Evolutionary conservation across 148 eudicot genomes (phyloP).

Genomic region (Rhododendron mucronatum): DNA sequence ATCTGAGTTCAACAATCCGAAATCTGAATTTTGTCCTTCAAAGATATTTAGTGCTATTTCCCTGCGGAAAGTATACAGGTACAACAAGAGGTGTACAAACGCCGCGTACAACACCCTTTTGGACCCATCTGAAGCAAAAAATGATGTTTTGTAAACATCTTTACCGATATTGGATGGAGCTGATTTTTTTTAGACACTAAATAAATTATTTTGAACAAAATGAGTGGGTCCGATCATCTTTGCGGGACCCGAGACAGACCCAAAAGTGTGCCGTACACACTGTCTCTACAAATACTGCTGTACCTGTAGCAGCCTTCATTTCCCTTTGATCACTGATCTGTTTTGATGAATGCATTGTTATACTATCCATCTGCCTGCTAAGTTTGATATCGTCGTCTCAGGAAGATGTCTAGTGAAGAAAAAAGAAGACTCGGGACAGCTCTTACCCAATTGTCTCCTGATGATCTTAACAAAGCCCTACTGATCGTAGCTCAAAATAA

Average conservation of each 20-base stretch:
- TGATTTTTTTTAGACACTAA: too few relatives aligned
- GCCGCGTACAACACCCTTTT: too few relatives aligned
- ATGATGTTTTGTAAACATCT: too few relatives aligned
- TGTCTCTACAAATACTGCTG: too few relatives aligned
- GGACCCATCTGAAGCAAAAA: too few relatives aligned
- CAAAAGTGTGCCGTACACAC: too few relatives aligned
- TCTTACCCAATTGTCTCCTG: slow-evolving; percentile 44
- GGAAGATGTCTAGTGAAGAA: slow-evolving; percentile 63
- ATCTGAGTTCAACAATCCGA: neutral
- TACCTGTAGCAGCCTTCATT: too few relatives aligned
- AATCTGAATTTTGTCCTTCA: neutral
- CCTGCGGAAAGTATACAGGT: neutral
- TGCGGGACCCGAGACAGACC: too few relatives aligned
- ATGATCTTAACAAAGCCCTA: slow-evolving; percentile 53
- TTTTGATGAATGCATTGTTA: neutral
- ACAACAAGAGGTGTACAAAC: too few relatives aligned
- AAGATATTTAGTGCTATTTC: neutral
- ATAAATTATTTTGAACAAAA: too few relatives aligned
- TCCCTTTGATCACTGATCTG: neutral
- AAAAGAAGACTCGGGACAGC: slow-evolving; percentile 53
- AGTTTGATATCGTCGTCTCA: slow-evolving; percentile 15
- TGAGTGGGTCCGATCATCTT: too few relatives aligned
- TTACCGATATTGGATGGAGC: too few relatives aligned
- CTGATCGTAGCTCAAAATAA: slow-evolving; percentile 53
- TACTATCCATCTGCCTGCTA: neutral